Evolutionary conservation across 805 yeast genomes (phyloP).

Genomic region (Candida arabinofermentans): DNA sequence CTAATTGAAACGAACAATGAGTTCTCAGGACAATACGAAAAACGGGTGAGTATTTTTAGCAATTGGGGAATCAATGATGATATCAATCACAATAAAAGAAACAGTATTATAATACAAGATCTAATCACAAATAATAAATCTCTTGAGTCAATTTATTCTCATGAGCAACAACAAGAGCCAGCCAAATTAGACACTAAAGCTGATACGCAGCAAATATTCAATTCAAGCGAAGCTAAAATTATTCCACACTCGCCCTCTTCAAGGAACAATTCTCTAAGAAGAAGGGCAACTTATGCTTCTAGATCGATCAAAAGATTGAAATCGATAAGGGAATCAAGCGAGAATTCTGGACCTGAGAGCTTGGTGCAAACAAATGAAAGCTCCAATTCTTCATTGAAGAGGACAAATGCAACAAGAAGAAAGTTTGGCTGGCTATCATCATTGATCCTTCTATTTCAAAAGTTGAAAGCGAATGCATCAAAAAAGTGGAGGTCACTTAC

Average conservation of each 20-base stretch:
- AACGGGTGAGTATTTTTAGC: slow-evolving; percentile 8
- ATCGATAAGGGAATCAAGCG: slow-evolving; percentile 1
- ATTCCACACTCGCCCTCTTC: slow-evolving; percentile 1
- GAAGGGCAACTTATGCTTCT: slow-evolving; percentile 12
- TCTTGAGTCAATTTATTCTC: not conserved
- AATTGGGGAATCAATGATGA: slow-evolving; percentile 10
- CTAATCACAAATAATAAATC: slow-evolving; percentile 7
- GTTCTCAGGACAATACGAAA: not conserved
- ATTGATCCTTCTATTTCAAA: slow-evolving; percentile 11
- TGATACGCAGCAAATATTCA: not conserved
- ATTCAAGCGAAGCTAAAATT: not conserved
- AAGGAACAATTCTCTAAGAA: slow-evolving; percentile 9
- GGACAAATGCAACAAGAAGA: slow-evolving; percentile 31
- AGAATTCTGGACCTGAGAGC: not conserved
- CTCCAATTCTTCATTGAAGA: slow-evolving; percentile 21
- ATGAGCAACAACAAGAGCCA: not conserved
- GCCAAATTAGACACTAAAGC: not conserved
- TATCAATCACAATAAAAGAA: slow-evolving; percentile 5
- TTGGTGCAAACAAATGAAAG: not conserved
- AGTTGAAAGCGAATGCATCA: slow-evolving; percentile 9
- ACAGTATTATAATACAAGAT: slow-evolving; percentile 9
- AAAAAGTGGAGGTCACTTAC: slow-evolving; percentile 20
- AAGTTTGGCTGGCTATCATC: slow-evolving; percentile 28
- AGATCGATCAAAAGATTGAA: slow-evolving; percentile 3
- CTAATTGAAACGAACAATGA: not conserved